Evolutionary conservation across 2,329 filamentous ascomycete species (phyloP).

Genomic region (Penicillium sp.): DNA sequence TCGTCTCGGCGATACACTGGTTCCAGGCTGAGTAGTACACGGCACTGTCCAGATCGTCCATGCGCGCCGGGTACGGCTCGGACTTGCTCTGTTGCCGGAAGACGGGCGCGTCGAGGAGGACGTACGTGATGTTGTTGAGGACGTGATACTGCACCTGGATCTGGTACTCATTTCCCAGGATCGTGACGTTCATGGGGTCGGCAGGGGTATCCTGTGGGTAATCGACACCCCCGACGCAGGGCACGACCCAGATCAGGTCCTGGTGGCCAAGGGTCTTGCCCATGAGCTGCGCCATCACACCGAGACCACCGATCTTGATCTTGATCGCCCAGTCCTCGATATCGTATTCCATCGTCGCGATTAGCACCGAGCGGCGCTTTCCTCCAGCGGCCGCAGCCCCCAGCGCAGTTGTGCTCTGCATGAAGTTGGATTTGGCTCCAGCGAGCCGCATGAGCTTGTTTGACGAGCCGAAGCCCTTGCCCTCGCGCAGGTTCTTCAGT

Average conservation of each 20-base stretch:
- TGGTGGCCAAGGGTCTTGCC: constrained; percentile 67
- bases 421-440: constrained; percentile 40
- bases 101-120: constrained; percentile 68
- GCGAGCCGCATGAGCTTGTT: constrained; percentile 42
- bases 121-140: constrained; percentile 69
- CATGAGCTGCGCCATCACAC: constrained; percentile 74
- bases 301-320: constrained; percentile 72
- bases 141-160: constrained; percentile 68
- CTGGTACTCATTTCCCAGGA: constrained; percentile 64
- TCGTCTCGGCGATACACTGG: constrained; percentile 68
- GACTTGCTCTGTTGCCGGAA: constrained; percentile 67
- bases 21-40: constrained; percentile 75
- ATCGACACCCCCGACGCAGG: constrained; percentile 66
- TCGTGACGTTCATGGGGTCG: constrained; percentile 65
- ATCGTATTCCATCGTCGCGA: constrained; percentile 74
- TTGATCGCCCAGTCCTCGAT: constrained; percentile 73
- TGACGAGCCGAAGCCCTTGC: constrained; percentile 30
- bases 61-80: constrained; percentile 69
- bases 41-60: constrained; percentile 71
- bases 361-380: constrained; percentile 59
- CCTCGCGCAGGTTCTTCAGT: background rate
- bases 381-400: constrained; percentile 32
- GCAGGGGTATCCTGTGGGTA: constrained; percentile 65
- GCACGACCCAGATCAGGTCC: constrained; percentile 68
- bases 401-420: constrained; percentile 44